Evolutionary conservation across 306 rosid genomes (phyloP).

Genomic region (Lathyrus oleraceus): DNA sequence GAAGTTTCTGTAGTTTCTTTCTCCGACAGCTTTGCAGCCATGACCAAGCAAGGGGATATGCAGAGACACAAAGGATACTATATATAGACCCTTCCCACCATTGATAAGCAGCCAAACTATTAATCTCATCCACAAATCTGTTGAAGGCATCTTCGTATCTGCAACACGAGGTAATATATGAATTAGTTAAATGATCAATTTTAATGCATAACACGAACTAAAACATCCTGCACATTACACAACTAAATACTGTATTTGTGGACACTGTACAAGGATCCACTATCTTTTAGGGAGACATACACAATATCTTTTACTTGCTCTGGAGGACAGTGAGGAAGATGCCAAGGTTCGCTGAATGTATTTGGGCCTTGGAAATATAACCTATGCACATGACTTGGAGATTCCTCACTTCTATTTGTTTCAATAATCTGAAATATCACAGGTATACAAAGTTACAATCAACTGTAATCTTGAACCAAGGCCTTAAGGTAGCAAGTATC

Average conservation of each 20-base stretch:
- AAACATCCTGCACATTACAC: conserved; percentile 29
- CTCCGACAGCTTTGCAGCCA: conserved; percentile 91
- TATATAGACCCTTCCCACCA: conserved; percentile 99
- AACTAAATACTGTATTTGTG: conserved; percentile 1
- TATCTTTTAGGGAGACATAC: conserved; percentile 56
- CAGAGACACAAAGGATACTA: conserved; percentile 73
- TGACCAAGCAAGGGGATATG: conserved; percentile 94
- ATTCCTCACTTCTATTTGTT: conserved; percentile 95
- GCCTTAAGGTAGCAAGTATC: conserved; percentile 17
- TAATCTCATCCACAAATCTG: conserved; percentile 87
- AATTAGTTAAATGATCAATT: conserved; percentile 3
- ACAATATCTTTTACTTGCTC: conserved; percentile 93
- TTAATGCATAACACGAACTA: conserved; percentile 23
- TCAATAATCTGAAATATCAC: conserved; percentile 73
- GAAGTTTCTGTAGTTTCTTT: conserved; percentile 77
- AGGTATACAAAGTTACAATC: conserved; percentile 30
- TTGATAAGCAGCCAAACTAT: conserved; percentile 80
- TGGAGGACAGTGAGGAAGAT: conserved; percentile 92
- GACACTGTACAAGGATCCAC: conserved; percentile 31
- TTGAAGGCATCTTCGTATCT: conserved; percentile 96
- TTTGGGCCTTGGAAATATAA: conserved; percentile 98
- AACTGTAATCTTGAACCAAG: conserved; percentile 12
- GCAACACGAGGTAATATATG: conserved; percentile 40
- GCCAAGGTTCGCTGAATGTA: conserved; percentile 97
- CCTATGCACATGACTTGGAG: conserved; percentile 88